phyloP scores from a whole-genome alignment of 2,329 filamentous ascomycete genomes.

The Diaporthe capsici region DNA sequence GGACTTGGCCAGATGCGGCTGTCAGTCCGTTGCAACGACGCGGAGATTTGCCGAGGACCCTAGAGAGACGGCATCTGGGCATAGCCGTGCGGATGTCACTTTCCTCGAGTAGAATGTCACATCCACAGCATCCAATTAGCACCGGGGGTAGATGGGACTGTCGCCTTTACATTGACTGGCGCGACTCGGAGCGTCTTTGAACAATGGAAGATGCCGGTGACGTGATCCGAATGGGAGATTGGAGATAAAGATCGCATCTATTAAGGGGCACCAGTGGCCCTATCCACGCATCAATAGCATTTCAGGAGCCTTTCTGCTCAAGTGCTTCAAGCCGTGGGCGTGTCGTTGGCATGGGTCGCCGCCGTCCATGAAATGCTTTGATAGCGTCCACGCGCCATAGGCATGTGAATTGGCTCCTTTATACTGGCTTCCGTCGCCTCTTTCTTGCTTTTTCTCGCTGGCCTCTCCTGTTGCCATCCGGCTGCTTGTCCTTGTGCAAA shows the following conservation, averaged over 20 bases:
- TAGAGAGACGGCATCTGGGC: not conserved
- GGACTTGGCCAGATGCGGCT: not conserved
- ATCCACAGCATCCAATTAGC: not conserved
- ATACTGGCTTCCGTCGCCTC: not conserved
- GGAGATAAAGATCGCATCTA: not conserved
- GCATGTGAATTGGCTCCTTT: too few relatives aligned
- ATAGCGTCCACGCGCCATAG: not conserved
- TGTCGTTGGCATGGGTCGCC: not conserved
- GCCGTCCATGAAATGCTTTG: not conserved
- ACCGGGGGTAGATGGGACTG: not conserved
- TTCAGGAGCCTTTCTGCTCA: not conserved
- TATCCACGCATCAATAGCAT: not conserved
- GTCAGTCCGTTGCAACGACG: not conserved
- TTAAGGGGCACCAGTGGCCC: not conserved
- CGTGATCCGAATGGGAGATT: not conserved
- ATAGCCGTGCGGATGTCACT: constrained; percentile 5
- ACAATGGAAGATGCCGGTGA: not conserved
- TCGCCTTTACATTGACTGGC: not conserved
- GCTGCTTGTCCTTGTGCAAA: too few relatives aligned
- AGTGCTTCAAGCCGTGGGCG: not conserved
- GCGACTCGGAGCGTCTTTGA: not conserved
- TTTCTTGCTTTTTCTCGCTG: not conserved
- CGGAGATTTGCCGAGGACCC: constrained; percentile 4
- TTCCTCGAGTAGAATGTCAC: not conserved
- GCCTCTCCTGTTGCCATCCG: not conserved